Evolutionary conservation across 345 rosid genomes (phyloP).

Genomic region (Citrus mangshanensis): DNA sequence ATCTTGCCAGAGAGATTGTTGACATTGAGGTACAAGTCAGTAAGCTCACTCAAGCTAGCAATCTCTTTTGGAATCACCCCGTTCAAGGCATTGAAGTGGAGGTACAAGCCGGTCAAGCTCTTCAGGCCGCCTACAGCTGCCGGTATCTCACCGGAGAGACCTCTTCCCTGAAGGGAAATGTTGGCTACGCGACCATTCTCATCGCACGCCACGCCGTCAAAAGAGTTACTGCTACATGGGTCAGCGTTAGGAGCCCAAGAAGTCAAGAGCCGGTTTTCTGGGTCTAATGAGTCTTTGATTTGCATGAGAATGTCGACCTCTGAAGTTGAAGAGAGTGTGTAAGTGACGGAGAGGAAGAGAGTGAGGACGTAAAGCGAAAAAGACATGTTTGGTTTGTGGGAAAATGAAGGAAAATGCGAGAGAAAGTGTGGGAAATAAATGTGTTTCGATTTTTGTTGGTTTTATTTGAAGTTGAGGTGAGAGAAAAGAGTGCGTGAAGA

Average conservation of each 20-base stretch:
- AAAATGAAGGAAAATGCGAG: slow-evolving; percentile 24
- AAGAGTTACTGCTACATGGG: slow-evolving; percentile 59
- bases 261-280: slow-evolving; percentile 55
- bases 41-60: slow-evolving; percentile 50
- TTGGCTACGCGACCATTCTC: slow-evolving; percentile 63
- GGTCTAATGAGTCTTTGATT: slow-evolving; percentile 82
- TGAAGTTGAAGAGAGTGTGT: slow-evolving; percentile 40
- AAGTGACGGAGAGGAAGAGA: slow-evolving; percentile 24
- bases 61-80: slow-evolving; percentile 83
- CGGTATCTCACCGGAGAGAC: slow-evolving; percentile 74
- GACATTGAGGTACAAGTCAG: slow-evolving; percentile 82
- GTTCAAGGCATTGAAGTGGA: slow-evolving; percentile 76
- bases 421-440: slow-evolving; percentile 29
- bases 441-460: background rate
- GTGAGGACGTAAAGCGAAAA: slow-evolving; percentile 28
- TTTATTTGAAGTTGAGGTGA: slow-evolving; percentile 1
- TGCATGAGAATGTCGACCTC: slow-evolving; percentile 67
- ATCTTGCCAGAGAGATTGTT: slow-evolving; percentile 77
- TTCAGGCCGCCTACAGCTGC: slow-evolving; percentile 63
- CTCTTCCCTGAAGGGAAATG: slow-evolving; percentile 90
- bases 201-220: slow-evolving; percentile 88
- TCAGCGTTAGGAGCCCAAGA: slow-evolving; percentile 60
- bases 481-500: background rate
- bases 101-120: slow-evolving; percentile 83
- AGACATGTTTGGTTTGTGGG: slow-evolving; percentile 49